Percentiles rank a stretch among this genome's conserved stretches.
Evolutionary conservation across 2,329 filamentous ascomycete species (phyloP).

Genomic region (Cytospora chrysosperma): DNA sequence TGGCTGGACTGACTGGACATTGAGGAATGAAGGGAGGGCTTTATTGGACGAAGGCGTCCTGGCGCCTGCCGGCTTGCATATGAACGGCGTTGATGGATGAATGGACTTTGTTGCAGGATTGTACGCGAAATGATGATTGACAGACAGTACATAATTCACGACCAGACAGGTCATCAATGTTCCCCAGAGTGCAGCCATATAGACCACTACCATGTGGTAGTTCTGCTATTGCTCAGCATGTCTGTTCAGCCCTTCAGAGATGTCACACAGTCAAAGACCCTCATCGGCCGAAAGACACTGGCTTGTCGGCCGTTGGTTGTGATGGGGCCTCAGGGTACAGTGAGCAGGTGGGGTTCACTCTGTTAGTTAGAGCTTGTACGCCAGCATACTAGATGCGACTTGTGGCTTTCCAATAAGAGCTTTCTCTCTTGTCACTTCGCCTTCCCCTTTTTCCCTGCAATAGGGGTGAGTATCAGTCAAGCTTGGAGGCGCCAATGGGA

Average conservation of each 20-base stretch:
- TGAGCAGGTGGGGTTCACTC: no score
- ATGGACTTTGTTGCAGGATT: neutral
- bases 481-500: no score
- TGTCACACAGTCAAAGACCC: no score
- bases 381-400: no score
- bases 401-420: no score
- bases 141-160: neutral
- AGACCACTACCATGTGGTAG: neutral
- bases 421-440: no score
- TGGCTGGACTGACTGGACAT: neutral
- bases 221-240: neutral
- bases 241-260: neutral
- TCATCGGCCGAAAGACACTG: no score
- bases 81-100: neutral
- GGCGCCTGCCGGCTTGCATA: neutral
- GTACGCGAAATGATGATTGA: neutral
- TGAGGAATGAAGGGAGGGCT: neutral
- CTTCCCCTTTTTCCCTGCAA: no score
- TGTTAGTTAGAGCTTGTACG: no score
- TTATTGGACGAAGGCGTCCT: neutral
- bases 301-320: no score
- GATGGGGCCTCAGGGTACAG: no score
- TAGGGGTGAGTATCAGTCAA: no score
- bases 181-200: neutral
- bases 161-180: neutral